phyloP scores from a whole-genome alignment of 1,284 basidiomycete species.

The Chalciporus sp. region DNA sequence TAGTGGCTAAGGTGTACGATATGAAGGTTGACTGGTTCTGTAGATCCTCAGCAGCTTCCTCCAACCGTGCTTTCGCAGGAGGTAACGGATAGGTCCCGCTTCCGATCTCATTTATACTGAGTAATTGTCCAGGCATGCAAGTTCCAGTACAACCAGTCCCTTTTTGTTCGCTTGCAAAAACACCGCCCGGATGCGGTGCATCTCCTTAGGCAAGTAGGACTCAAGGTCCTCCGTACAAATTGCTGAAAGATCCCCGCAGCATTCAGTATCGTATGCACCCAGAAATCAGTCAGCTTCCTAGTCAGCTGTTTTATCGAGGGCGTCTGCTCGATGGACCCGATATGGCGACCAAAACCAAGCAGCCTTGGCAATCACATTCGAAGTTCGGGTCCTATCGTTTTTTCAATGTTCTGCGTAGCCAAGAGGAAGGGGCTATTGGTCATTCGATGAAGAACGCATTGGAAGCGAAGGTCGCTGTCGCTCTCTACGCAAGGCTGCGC shows the following conservation, averaged over 20 bases:
- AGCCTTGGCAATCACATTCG: slow-evolving; percentile 83
- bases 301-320: slow-evolving; percentile 86
- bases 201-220: slow-evolving; percentile 74
- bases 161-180: slow-evolving; percentile 93
- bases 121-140: slow-evolving; percentile 59
- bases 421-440: slow-evolving; percentile 55
- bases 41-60: slow-evolving; percentile 96
- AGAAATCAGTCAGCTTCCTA: slow-evolving; percentile 90
- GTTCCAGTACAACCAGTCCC: slow-evolving; percentile 85
- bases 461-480: slow-evolving; percentile 80
- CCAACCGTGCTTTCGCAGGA: slow-evolving; percentile 93
- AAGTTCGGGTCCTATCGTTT: slow-evolving; percentile 91
- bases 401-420: slow-evolving; percentile 72
- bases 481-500: slow-evolving; percentile 77
- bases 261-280: slow-evolving; percentile 99
- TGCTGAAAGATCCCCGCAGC: slow-evolving; percentile 42
- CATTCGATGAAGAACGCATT: slow-evolving; percentile 81
- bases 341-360: slow-evolving; percentile 84
- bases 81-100: slow-evolving; percentile 36
- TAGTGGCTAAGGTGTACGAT: neutral
- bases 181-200: slow-evolving; percentile 81
- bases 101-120: slow-evolving; percentile 11
- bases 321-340: slow-evolving; percentile 85
- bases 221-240: neutral
- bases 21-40: neutral